phyloP scores from a whole-genome alignment of 257 asterid genomes.

The Eustoma russellianum region DNA sequence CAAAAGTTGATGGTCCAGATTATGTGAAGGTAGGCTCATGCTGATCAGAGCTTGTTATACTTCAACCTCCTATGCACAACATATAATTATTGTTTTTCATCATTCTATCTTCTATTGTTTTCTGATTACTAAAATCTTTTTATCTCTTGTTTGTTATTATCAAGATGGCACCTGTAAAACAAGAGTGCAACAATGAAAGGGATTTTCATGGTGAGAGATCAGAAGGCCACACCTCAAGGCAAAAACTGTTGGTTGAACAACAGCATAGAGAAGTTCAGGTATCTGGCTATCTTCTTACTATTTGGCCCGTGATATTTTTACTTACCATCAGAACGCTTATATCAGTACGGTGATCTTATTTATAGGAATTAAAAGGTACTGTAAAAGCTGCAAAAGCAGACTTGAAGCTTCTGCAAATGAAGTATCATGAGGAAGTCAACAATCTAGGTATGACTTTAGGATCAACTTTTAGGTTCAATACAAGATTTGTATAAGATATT shows the following conservation, averaged over 20 bases:
- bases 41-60: neutral
- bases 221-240: slow-evolving; percentile 15
- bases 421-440: slow-evolving; percentile 62
- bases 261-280: slow-evolving; percentile 68
- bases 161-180: slow-evolving; percentile 25
- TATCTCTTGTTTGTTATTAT: slow-evolving; percentile 10
- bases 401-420: slow-evolving; percentile 42
- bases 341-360: slow-evolving; percentile 6
- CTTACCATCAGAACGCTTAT: neutral
- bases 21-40: slow-evolving; percentile 10
- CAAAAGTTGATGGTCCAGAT: slow-evolving; percentile 14
- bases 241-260: slow-evolving; percentile 31
- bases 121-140: slow-evolving; percentile 1
- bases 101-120: neutral
- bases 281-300: slow-evolving; percentile 8
- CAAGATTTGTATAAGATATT: slow-evolving; percentile 4
- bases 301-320: slow-evolving; percentile 4
- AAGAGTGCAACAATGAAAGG: slow-evolving; percentile 12
- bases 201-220: slow-evolving; percentile 16
- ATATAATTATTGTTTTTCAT: neutral
- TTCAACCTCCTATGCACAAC: neutral
- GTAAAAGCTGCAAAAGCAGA: slow-evolving; percentile 60
- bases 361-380: slow-evolving; percentile 47
- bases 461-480: slow-evolving; percentile 3
- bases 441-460: slow-evolving; percentile 40